Conservation (phyloP, 2,329 filamentous ascomycete species). For the Talaromyces funiculosus region DNA sequence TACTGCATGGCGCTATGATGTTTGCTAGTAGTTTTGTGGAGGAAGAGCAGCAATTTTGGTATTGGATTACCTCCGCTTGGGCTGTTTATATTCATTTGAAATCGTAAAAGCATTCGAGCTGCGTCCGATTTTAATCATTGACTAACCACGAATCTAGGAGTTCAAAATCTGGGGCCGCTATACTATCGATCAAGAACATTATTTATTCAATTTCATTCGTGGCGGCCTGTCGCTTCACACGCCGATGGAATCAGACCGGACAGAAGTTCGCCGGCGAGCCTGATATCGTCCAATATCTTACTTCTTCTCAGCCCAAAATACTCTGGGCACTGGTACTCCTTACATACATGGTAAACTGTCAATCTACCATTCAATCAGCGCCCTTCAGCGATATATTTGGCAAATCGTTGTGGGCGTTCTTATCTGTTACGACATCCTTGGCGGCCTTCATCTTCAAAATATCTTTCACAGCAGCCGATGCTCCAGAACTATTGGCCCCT, state of each 20-base stretch:
- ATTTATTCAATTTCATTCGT: conserved; percentile 48
- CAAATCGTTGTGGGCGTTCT: conserved; percentile 22
- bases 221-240: conserved; percentile 57
- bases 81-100: conserved; percentile 45
- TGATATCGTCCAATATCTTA: conserved; percentile 71
- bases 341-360: conserved; percentile 60
- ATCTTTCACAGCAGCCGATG: conserved; percentile 79
- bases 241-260: conserved; percentile 93
- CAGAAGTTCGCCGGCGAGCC: conserved; percentile 91
- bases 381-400: conserved; percentile 17
- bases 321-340: conserved; percentile 70
- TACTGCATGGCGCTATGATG: conserved; percentile 80
- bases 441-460: conserved; percentile 79
- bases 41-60: conserved; percentile 98
- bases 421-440: conserved; percentile 41
- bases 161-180: not conserved
- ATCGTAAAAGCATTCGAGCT: conserved; percentile 18
- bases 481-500: conserved; percentile 66
- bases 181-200: not conserved
- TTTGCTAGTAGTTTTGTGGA: conserved; percentile 97
- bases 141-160: conserved; percentile 4
- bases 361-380: conserved; percentile 35
- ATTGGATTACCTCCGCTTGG: conserved; percentile 63
- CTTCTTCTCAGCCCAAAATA: conserved; percentile 57
- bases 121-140: not conserved